Base-by-base conservation (phyloP, 176 grass and related monocot genomes). In the Aegilops tauschii region DNA sequence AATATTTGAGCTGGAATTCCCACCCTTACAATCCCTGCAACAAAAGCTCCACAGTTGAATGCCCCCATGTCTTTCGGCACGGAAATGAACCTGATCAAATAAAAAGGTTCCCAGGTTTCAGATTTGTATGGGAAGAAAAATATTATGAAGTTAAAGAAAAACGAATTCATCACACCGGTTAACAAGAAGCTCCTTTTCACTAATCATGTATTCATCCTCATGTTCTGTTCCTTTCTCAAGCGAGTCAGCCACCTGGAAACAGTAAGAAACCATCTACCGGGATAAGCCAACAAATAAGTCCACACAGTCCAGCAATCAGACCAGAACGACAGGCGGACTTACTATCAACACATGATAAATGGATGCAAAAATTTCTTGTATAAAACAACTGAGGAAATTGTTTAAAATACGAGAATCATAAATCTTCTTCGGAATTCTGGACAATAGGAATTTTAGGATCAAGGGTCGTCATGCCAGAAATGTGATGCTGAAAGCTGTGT, bases 191-290 rank as follows among this genome's bases (percentile, higher is more conserved):
- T 96, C 96, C 80, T 96, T 98, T 88, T 98, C 96, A 90, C 96
- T 98, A 52, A 98, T 98, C 96, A 98, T 98, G 90, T 98, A 98
- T 70, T 98, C 96, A 83, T 98, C 96, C 87, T 98, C 93, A 85
- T 98, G 88, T 85, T 98, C 96, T 71, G 96, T 98, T 98, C 96
- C 96, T 90, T 98, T 98, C 80, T 98, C 96, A 88, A 98, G 96
- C 61, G 96, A 98, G 67, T 98, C 93, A 76, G 96, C 96, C 12
- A 94, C 93, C 96, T 98, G 84, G 16, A 74, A 77, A 82, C 69
- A 91, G 62, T 58, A 79, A 67, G 40, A 88, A 80, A 63, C 0
- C 23, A 94, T 88, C 8, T 65, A 82, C 32, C 64, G 28, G 54
- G 79, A 80, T 37, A 62, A 54, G 44, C 34, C 63, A 80, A 7